Percentiles rank a stretch among this genome's conserved stretches.
These are phyloP conservation scores for Suhomyces faveliae DNA, from an alignment of 805 yeast genomes.

Conservation along the genomic window DNA sequence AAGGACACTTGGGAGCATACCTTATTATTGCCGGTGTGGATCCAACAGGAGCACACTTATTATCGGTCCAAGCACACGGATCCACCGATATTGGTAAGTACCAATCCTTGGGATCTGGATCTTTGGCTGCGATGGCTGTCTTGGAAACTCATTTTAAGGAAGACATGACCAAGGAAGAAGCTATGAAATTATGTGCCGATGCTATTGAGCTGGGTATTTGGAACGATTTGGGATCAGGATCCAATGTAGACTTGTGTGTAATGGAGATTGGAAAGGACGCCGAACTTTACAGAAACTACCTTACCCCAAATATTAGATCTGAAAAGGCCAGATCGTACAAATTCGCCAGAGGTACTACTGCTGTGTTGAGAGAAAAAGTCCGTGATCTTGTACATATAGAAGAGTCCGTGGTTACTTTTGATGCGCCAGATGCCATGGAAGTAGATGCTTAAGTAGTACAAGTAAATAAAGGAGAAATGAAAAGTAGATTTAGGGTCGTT, in stretches of 20 bases:
- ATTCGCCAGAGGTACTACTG: constrained; percentile 93
- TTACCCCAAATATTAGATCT: constrained; percentile 87
- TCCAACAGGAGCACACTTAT: constrained; percentile 91
- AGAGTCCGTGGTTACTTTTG: constrained; percentile 36
- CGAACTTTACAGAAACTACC: constrained; percentile 75
- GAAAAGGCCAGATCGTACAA: constrained; percentile 79
- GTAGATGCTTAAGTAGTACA: constrained; percentile 6
- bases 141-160: constrained; percentile 85
- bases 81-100: constrained; percentile 95
- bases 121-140: constrained; percentile 98
- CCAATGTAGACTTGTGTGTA: constrained; percentile 95
- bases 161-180: constrained; percentile 79
- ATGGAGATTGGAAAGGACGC: constrained; percentile 94
- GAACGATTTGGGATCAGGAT: constrained; percentile 98
- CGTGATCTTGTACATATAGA: constrained; percentile 66
- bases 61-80: constrained; percentile 96
- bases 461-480: not conserved
- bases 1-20: constrained; percentile 96
- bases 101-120: constrained; percentile 92
- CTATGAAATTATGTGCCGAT: constrained; percentile 84
- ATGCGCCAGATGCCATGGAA: constrained; percentile 9
- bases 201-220: constrained; percentile 98
- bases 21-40: constrained; percentile 97
- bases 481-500: no score
- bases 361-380: constrained; percentile 66